A percentile compares a stretch with the other conserved stretches of the same genome.
Evolutionary conservation across 371 early-diverging fungal species (phyloP).

Genomic region (Massospora cicadina): DNA sequence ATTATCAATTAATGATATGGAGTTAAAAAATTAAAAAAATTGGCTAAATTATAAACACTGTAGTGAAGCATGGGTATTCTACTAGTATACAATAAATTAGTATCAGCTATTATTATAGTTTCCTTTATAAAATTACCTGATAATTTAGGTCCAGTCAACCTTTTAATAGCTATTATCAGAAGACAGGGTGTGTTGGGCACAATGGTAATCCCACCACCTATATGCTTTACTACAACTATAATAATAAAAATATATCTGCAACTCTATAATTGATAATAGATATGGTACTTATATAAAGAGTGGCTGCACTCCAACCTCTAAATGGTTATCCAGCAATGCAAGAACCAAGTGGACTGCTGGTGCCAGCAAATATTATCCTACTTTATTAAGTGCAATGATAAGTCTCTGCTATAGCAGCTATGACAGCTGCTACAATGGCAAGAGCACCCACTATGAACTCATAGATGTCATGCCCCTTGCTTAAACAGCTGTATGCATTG

Average conservation of each 20-base stretch:
- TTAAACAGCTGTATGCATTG: slow-evolving; percentile 26
- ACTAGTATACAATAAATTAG: too few relatives aligned
- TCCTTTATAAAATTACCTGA: too few relatives aligned
- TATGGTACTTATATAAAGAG: slow-evolving; percentile 72
- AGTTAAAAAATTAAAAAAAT: too few relatives aligned
- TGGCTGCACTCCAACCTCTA: slow-evolving; percentile 68
- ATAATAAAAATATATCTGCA: slow-evolving; percentile 43
- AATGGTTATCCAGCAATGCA: slow-evolving; percentile 84
- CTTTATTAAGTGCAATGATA: slow-evolving; percentile 85
- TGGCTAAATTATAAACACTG: too few relatives aligned
- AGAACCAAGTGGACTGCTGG: slow-evolving; percentile 88
- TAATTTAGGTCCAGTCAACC: too few relatives aligned
- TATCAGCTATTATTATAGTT: too few relatives aligned
- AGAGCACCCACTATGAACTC: slow-evolving; percentile 12
- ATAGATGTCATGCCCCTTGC: slow-evolving; percentile 41
- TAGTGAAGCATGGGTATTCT: too few relatives aligned
- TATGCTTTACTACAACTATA: slow-evolving; percentile 72
- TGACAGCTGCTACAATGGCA: slow-evolving; percentile 68
- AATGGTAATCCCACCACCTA: slow-evolving; percentile 83
- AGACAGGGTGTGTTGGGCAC: slow-evolving; percentile 97
- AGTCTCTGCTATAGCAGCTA: slow-evolving; percentile 65
- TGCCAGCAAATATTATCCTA: slow-evolving; percentile 83
- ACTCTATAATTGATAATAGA: slow-evolving; percentile 68
- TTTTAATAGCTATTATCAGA: slow-evolving; percentile 99
- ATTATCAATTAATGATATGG: too few relatives aligned